Evolutionary conservation across 2,329 filamentous ascomycete genomes (phyloP).

Genomic region (Sporothrix pallida): DNA sequence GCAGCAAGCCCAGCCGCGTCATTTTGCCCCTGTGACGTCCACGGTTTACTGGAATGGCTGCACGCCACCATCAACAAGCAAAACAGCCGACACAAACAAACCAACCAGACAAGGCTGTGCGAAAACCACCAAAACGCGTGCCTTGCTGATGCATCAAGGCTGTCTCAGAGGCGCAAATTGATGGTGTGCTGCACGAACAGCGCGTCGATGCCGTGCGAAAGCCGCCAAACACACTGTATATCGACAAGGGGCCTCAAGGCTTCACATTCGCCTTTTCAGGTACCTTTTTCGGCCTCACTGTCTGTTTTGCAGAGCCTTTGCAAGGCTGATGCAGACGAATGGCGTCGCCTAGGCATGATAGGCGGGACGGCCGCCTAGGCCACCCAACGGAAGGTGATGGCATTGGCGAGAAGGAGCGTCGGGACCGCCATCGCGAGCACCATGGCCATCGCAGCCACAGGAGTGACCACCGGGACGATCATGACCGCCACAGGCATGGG

Average conservation of each 20-base stretch:
- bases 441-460: not conserved
- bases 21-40: slow-evolving; percentile 25
- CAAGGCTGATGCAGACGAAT: not conserved
- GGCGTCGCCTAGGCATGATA: slow-evolving; percentile 29
- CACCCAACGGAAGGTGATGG: not conserved
- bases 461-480: not conserved
- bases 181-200: slow-evolving; percentile 8
- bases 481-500: not conserved
- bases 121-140: slow-evolving; percentile 5
- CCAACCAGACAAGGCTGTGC: slow-evolving; percentile 14
- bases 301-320: not conserved
- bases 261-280: not conserved
- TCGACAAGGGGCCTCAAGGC: not conserved
- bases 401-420: not conserved
- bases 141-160: not conserved
- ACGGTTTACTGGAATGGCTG: slow-evolving; percentile 10
- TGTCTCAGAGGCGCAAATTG: not conserved
- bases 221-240: slow-evolving; percentile 9
- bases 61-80: slow-evolving; percentile 15
- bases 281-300: not conserved
- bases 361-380: slow-evolving; percentile 30
- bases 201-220: slow-evolving; percentile 20
- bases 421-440: not conserved
- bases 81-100: not conserved
- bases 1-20: slow-evolving; percentile 16